Evolutionary conservation across 352 stramenopile species (phyloP).

Genomic region (Thraustotheca clavata): DNA sequence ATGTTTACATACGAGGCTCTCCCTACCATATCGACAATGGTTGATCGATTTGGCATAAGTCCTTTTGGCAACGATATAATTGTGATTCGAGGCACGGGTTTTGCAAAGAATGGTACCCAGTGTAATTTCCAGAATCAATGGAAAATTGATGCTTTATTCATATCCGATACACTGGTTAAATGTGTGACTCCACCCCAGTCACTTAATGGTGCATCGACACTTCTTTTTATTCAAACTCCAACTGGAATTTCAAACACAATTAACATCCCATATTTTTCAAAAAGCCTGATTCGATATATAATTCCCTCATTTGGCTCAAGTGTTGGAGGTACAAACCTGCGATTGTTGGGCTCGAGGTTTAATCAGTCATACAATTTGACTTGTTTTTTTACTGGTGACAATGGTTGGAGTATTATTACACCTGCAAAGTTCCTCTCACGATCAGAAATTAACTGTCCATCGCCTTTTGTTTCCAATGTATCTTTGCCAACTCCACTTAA

Average conservation of each 20-base stretch:
- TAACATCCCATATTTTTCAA: slow-evolving; percentile 30
- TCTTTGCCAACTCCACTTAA: not conserved
- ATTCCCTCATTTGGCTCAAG: slow-evolving; percentile 39
- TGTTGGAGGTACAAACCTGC: slow-evolving; percentile 25
- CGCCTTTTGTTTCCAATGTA: not conserved
- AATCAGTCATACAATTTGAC: slow-evolving; percentile 26
- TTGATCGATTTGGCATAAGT: not conserved
- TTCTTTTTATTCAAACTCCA: not conserved
- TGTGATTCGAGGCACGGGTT: not conserved
- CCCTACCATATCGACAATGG: slow-evolving; percentile 23
- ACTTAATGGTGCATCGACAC: not conserved
- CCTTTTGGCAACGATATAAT: slow-evolving; percentile 10
- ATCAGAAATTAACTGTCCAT: slow-evolving; percentile 1
- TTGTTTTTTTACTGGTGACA: slow-evolving; percentile 44
- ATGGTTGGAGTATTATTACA: slow-evolving; percentile 1
- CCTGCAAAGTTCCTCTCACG: slow-evolving; percentile 10
- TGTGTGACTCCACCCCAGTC: not conserved
- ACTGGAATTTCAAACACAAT: slow-evolving; percentile 21
- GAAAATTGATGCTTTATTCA: not conserved
- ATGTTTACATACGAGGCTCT: slow-evolving; percentile 43
- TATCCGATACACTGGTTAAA: not conserved
- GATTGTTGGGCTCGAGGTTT: slow-evolving; percentile 43
- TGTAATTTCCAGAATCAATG: too few species aligned
- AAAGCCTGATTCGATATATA: slow-evolving; percentile 30
- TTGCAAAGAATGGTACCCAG: too few species aligned